Conservation (phyloP, 1,284 basidiomycete species). For the Puccinia polysora region DNA sequence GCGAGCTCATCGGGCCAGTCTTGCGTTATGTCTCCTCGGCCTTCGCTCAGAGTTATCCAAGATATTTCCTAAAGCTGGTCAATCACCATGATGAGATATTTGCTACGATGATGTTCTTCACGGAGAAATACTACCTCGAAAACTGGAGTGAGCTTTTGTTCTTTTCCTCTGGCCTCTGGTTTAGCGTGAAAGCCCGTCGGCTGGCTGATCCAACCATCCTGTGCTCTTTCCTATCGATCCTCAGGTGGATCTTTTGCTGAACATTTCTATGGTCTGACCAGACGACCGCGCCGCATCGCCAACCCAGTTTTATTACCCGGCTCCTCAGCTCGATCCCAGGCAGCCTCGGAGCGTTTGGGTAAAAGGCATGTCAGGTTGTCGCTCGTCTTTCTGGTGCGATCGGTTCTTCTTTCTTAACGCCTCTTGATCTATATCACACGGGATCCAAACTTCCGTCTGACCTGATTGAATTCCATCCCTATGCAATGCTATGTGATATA, state of each 20-base stretch:
- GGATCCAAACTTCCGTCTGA: no score
- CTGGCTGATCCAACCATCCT: no score
- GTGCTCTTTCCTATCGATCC: no score
- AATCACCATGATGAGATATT: constrained; percentile 97
- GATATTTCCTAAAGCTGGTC: constrained; percentile 82
- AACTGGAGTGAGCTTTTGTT: constrained; percentile 62
- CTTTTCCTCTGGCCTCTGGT: background rate
- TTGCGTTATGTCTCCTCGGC: constrained; percentile 94
- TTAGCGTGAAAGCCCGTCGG: background rate
- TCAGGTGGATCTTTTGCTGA: constrained; percentile 87
- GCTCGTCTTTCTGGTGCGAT: constrained; percentile 46
- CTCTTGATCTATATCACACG: no score
- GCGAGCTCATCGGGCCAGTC: constrained; percentile 86
- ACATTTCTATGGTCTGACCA: constrained; percentile 83
- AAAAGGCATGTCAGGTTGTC: constrained; percentile 59
- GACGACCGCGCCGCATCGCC: constrained; percentile 66
- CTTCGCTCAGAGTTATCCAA: constrained; percentile 88
- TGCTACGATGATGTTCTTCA: constrained; percentile 74
- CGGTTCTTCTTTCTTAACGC: background rate
- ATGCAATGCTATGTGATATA: constrained; percentile 52
- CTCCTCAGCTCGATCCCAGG: constrained; percentile 55
- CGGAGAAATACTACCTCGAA: constrained; percentile 85
- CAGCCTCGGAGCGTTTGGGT: constrained; percentile 65
- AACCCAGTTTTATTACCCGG: constrained; percentile 53
- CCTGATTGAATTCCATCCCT: no score